These are phyloP conservation scores for Komagataella mondaviorum DNA, from an alignment of 805 yeast species.

Conservation along the genomic window DNA sequence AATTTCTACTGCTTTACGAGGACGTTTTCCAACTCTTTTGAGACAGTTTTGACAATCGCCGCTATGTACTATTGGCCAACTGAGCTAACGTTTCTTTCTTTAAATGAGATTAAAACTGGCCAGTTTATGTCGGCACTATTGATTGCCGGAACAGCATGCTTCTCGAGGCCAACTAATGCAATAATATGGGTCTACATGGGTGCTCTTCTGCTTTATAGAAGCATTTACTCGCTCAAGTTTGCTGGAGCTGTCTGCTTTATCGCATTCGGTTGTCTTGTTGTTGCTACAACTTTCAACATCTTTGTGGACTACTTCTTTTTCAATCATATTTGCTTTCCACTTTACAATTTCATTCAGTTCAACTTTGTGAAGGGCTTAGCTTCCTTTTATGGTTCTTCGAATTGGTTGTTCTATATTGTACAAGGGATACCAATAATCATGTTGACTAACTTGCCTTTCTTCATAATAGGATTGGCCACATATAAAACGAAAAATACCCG, in stretches of 20 bases:
- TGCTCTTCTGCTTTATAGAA: constrained; percentile 9
- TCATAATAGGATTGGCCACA: constrained; percentile 26
- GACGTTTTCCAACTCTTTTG: constrained; percentile 77
- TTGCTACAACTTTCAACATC: constrained; percentile 21
- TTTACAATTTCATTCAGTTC: constrained; percentile 59
- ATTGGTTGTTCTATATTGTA: constrained; percentile 70
- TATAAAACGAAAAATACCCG: background rate
- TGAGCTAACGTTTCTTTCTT: background rate
- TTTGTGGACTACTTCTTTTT: constrained; percentile 51
- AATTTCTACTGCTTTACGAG: constrained; percentile 75
- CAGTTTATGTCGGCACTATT: constrained; percentile 23
- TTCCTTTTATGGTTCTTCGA: constrained; percentile 72
- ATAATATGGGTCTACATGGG: constrained; percentile 68
- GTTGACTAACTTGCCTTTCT: constrained; percentile 53
- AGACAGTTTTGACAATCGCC: constrained; percentile 52
- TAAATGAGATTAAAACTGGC: constrained; percentile 5
- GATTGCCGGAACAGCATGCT: constrained; percentile 48
- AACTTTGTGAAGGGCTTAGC: constrained; percentile 65
- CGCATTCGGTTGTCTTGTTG: constrained; percentile 9
- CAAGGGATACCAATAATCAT: constrained; percentile 76
- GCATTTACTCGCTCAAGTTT: constrained; percentile 2
- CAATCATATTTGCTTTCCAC: constrained; percentile 41
- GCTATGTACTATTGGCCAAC: constrained; percentile 62
- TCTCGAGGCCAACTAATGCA: constrained; percentile 77
- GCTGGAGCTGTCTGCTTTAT: constrained; percentile 3